Percentiles rank a stretch among this genome's conserved stretches.
Conservation (phyloP, 495 filamentous ascomycete genomes). For the Sordaria brevicollis region DNA sequence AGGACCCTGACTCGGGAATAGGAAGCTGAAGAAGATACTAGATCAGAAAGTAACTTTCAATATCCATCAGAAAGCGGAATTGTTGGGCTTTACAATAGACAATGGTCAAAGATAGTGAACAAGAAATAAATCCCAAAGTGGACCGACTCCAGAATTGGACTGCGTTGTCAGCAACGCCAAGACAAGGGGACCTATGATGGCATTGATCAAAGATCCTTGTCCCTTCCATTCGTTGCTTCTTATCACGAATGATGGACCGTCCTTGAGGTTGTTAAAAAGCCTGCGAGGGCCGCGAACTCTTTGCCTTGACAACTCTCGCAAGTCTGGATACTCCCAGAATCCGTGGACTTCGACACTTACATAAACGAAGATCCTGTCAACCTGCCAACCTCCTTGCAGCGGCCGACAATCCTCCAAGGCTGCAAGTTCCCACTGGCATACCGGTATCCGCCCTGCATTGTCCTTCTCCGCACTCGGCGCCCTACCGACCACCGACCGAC, state of each 20-base stretch:
- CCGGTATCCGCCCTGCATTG: not conserved
- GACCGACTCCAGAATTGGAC: not conserved
- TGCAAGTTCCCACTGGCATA: not conserved
- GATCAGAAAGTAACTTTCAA: not conserved
- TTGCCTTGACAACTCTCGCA: not conserved
- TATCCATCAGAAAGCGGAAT: not conserved
- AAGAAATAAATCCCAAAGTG: not conserved
- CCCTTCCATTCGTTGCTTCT: not conserved
- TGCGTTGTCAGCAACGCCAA: not conserved
- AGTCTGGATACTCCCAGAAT: not conserved
- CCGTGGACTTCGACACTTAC: not conserved
- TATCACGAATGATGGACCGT: not conserved
- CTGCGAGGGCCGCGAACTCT: not conserved
- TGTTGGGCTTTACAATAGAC: not conserved
- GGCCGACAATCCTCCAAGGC: not conserved
- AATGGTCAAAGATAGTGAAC: not conserved
- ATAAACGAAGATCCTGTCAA: not conserved
- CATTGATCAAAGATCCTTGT: not conserved
- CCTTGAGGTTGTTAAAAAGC: not conserved
- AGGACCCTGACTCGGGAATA: not conserved
- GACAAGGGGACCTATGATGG: not conserved
- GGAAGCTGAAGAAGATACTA: not conserved
- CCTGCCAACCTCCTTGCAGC: not conserved
- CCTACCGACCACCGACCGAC: not conserved
- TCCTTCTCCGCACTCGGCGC: not conserved